Base-by-base conservation (phyloP, 1,139 yeast genomes). In the Candida neerlandica region DNA sequence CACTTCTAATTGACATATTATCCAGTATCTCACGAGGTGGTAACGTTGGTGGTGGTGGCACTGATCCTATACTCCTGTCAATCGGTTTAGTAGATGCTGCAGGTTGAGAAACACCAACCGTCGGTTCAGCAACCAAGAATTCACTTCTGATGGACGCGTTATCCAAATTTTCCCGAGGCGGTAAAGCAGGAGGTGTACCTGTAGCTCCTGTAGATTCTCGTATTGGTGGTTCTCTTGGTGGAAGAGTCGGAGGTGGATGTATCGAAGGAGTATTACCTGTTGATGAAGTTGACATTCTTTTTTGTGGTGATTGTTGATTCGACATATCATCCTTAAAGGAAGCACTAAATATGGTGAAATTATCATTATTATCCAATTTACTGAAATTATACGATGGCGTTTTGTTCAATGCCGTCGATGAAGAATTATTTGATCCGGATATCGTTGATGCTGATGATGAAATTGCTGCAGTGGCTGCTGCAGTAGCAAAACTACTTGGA, bases 331-430 rank as follows among this genome's bases (percentile, higher is more conserved):
- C 35, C 14, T 40, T 26, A 27, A 23, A 43, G 3, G 45, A 15
- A 15, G 41, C 21, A 27, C 35, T 43, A 16, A 43, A 43, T 5
- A 43, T 3, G 2, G 33, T 21, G 10, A 21, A 27, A 15, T 33
- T 29, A 21, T 43, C 41, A 35, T 35, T 40, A 18, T 44, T 30
- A 35, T 43, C 47, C 12, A 50, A 19, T 40, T 52, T 49, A 19
- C 54, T 56, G 48, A 58, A 58, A 34, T 58, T 60, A 43, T 58
- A 58, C 10, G 60, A 56, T 7, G 63, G 60, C 4, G 49, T 42
- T 10, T 45, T 44, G 38, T 30, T 41, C 11, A 41, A 32, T 30
- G 44, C 29, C 2, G 29, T 19, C 4, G 44, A 18, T 18, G 37
- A 30, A 34, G 40, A 23, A 18, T 34, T 23, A 10, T 33, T 27